Conservation (phyloP, 306 rosid species). For the Neltuma alba region DNA sequence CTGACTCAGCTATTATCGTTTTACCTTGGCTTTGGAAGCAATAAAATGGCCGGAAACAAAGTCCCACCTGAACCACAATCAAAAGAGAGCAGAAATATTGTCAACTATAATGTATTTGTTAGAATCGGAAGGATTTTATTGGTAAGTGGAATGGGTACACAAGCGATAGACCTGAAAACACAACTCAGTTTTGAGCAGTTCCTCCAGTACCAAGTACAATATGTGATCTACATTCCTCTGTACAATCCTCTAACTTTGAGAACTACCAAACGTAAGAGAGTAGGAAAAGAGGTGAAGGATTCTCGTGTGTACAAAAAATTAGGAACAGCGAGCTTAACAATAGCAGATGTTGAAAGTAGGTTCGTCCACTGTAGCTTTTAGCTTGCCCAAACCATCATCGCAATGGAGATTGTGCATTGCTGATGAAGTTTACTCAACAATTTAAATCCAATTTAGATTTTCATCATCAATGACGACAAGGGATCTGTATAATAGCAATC, state of each 20-base stretch:
- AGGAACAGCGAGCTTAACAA: constrained; percentile 25
- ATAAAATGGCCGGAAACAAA: neutral
- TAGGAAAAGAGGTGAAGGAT: constrained; percentile 24
- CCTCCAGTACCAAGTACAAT: constrained; percentile 50
- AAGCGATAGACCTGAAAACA: constrained; percentile 35
- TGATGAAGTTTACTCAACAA: constrained; percentile 36
- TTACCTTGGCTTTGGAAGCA: neutral
- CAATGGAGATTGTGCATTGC: constrained; percentile 33
- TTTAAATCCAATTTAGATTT: constrained; percentile 33
- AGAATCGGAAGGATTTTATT: constrained; percentile 41
- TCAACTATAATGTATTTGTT: constrained; percentile 3
- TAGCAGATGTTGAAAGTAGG: constrained; percentile 33
- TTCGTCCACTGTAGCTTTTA: constrained; percentile 30
- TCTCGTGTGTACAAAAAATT: constrained; percentile 28
- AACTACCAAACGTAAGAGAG: constrained; percentile 39
- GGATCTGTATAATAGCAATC: too few relatives aligned
- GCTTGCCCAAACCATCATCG: constrained; percentile 39
- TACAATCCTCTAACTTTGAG: constrained; percentile 56
- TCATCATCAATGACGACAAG: constrained; percentile 37
- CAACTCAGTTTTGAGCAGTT: constrained; percentile 48
- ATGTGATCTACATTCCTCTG: constrained; percentile 57
- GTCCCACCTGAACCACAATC: neutral
- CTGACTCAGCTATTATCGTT: neutral
- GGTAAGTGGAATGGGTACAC: constrained; percentile 41
- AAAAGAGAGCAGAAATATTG: neutral